A percentile compares a stretch with the other conserved stretches of the same genome.
Conservation (phyloP, 345 rosid species). For the Leavenworthia alabamica region DNA sequence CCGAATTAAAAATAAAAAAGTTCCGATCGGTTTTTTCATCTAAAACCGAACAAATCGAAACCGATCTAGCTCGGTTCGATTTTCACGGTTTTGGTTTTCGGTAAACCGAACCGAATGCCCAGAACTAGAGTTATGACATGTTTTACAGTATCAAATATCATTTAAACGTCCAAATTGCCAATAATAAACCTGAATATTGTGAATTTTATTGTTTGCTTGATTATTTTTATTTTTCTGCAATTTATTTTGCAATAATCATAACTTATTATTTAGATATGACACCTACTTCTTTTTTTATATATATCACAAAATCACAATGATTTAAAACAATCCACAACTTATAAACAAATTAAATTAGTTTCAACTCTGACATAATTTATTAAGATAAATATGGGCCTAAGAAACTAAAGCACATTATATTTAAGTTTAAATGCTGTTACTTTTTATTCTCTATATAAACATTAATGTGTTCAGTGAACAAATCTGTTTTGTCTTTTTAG, state of each 20-base stretch:
- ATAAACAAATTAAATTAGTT: slow-evolving; percentile 6
- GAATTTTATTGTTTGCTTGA: neutral
- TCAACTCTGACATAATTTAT: slow-evolving; percentile 3
- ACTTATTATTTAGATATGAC: slow-evolving; percentile 23
- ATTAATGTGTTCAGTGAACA: no score
- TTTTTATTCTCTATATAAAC: no score
- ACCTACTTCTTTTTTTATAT: neutral
- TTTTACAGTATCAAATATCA: neutral
- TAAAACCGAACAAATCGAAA: no score
- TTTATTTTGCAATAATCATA: slow-evolving; percentile 13
- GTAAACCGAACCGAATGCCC: no score
- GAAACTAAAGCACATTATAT: no score
- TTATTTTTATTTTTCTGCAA: neutral
- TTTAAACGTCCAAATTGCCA: slow-evolving; percentile 21
- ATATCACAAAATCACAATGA: neutral
- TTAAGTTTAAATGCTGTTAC: no score
- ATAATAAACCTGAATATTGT: slow-evolving; percentile 24
- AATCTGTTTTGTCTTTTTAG: no score
- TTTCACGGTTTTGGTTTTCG: no score
- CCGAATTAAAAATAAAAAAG: no score
- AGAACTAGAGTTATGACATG: neutral
- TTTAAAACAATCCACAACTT: slow-evolving; percentile 2
- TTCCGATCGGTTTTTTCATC: no score
- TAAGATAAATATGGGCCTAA: no score
- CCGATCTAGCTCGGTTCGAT: no score